phyloP scores from a whole-genome alignment of 2,329 filamentous ascomycete genomes.

The Claviceps pusilla region DNA sequence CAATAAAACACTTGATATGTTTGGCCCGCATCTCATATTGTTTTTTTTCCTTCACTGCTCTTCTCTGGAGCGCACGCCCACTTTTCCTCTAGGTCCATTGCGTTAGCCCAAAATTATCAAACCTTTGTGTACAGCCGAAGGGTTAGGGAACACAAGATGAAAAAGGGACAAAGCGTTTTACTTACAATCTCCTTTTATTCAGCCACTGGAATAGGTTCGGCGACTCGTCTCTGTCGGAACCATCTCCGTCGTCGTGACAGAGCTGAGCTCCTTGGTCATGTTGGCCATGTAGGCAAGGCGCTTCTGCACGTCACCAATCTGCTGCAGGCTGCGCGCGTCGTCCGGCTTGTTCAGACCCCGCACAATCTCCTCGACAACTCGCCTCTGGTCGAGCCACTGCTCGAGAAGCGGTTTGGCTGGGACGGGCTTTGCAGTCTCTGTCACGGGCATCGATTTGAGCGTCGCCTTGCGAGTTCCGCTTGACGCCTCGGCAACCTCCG shows the following conservation, averaged over 20 bases:
- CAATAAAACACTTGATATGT: neutral
- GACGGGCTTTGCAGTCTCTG: slow-evolving; percentile 17
- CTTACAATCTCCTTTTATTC: neutral
- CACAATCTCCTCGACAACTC: slow-evolving; percentile 45
- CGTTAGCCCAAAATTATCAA: neutral
- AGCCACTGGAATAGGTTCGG: slow-evolving; percentile 2
- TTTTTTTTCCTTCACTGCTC: neutral
- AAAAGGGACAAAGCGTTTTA: neutral
- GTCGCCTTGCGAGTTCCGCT: slow-evolving; percentile 33
- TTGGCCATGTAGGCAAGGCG: slow-evolving; percentile 37
- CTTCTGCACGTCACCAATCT: slow-evolving; percentile 35
- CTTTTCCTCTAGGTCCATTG: neutral
- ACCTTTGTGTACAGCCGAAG: neutral
- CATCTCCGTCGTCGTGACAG: neutral
- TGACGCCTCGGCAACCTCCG: slow-evolving; percentile 28
- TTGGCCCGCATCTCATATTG: neutral
- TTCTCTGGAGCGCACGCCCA: neutral
- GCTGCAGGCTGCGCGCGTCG: slow-evolving; percentile 37
- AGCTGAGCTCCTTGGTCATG: slow-evolving; percentile 20
- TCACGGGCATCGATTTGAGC: slow-evolving; percentile 24
- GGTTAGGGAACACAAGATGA: neutral
- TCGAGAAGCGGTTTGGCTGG: slow-evolving; percentile 29
- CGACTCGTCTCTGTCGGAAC: neutral
- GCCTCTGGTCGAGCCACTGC: slow-evolving; percentile 48
- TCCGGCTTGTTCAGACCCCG: slow-evolving; percentile 33